Percentiles rank a stretch among this genome's conserved stretches.
Evolutionary conservation across 2,329 filamentous ascomycete species (phyloP).

Genomic region (Metarhizium guizhouense): DNA sequence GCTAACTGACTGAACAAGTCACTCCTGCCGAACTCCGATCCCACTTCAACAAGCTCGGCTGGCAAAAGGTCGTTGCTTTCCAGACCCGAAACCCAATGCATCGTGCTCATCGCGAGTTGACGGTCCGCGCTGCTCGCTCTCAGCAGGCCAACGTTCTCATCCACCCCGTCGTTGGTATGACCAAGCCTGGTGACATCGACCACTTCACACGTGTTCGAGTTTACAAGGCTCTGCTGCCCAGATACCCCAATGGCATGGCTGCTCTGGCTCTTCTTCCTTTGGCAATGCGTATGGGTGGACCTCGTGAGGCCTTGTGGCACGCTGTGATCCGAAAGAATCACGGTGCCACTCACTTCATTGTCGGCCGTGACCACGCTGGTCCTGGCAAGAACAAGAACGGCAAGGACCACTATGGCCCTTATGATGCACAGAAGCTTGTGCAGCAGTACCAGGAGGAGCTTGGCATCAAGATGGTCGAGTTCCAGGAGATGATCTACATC

Average conservation of each 20-base stretch:
- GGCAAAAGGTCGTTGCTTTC: constrained; percentile 96
- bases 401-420: constrained; percentile 94
- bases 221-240: constrained; percentile 91
- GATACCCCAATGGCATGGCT: constrained; percentile 99
- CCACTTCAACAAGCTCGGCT: constrained; percentile 99
- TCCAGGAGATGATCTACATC: constrained; percentile 99
- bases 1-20: constrained; percentile 39
- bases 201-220: constrained; percentile 99
- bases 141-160: constrained; percentile 98
- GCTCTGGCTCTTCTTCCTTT: constrained; percentile 89
- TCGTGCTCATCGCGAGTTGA: constrained; percentile 94
- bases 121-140: constrained; percentile 88
- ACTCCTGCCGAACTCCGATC: constrained; percentile 88
- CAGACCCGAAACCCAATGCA: constrained; percentile 99
- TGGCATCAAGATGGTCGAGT: constrained; percentile 96
- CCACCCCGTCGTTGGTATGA: constrained; percentile 95
- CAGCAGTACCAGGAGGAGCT: constrained; percentile 96
- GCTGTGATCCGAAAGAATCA: constrained; percentile 99
- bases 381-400: constrained; percentile 98
- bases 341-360: constrained; percentile 97
- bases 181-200: constrained; percentile 98
- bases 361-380: constrained; percentile 95
- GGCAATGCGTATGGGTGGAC: constrained; percentile 98
- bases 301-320: constrained; percentile 98
- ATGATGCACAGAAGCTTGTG: constrained; percentile 92